phyloP scores from a whole-genome alignment of 1,284 basidiomycete species.

The Ceratobasidium theobromae region DNA sequence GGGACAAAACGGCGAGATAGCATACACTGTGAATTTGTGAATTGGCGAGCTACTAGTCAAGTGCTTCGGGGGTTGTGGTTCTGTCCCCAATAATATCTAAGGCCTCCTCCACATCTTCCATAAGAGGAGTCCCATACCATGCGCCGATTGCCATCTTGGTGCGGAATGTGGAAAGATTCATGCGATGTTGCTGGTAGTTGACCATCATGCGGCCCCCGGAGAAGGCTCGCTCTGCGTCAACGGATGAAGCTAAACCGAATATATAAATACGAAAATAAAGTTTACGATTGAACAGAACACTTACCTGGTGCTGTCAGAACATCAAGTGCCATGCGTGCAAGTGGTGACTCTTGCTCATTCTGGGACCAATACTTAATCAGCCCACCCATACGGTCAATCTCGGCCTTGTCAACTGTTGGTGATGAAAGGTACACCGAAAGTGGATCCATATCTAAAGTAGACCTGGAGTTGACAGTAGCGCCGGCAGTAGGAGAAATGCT shows the following conservation, averaged over 20 bases:
- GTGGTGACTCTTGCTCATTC: not conserved
- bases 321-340: slow-evolving; percentile 14
- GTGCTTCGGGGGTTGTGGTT: not conserved
- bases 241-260: not conserved
- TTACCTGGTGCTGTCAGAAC: slow-evolving; percentile 1
- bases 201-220: slow-evolving; percentile 13
- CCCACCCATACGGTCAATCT: not conserved
- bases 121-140: slow-evolving; percentile 10
- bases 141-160: slow-evolving; percentile 15
- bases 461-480: not conserved
- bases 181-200: slow-evolving; percentile 17
- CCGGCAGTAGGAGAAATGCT: not conserved
- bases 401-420: not conserved
- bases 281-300: not conserved
- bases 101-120: not conserved
- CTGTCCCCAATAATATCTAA: not conserved
- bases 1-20: not conserved
- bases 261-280: not conserved
- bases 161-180: not conserved
- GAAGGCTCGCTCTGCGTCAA: slow-evolving; percentile 17
- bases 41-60: not conserved
- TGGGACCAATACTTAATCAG: not conserved
- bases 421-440: not conserved
- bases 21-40: not conserved
- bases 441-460: not conserved